Evolutionary conservation across 169 alveolate species (phyloP).

Genomic region (Plasmodium berghei): DNA sequence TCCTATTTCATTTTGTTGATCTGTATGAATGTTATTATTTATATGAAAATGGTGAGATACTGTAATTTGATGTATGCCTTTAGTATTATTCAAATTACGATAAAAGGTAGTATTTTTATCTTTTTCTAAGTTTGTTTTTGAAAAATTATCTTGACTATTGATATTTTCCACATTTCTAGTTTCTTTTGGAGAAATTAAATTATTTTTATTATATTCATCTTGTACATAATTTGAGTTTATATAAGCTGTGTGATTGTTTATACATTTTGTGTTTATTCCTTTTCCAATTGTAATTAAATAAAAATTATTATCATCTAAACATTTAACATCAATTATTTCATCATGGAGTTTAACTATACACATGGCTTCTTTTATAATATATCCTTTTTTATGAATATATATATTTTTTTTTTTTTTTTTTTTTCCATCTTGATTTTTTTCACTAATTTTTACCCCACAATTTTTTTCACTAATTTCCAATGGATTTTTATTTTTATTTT

Average conservation of each 20-base stretch:
- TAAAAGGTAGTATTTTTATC: neutral
- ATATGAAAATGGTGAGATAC: neutral
- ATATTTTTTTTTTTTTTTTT: conserved; percentile 6
- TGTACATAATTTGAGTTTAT: conserved; percentile 23
- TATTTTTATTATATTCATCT: conserved; percentile 1
- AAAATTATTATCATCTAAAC: conserved; percentile 43
- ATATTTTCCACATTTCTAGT: neutral
- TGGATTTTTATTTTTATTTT: conserved; percentile 23
- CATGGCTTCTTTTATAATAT: conserved; percentile 65
- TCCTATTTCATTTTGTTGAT: neutral
- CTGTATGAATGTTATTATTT: neutral
- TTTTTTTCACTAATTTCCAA: neutral
- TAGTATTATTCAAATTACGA: neutral
- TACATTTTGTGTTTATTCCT: conserved; percentile 26
- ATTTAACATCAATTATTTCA: conserved; percentile 44
- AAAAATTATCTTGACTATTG: neutral
- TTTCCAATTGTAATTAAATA: conserved; percentile 53
- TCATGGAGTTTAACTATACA: conserved; percentile 51
- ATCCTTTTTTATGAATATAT: conserved; percentile 9
- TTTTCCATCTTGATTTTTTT: neutral
- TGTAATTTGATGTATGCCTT: neutral
- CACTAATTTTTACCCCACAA: neutral
- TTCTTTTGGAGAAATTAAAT: neutral
- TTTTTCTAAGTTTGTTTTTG: neutral
- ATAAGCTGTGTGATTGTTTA: conserved; percentile 37